Evolutionary conservation across 2,329 filamentous ascomycete genomes (phyloP), one percentile per base, ranked within the genome.

Genomic region (Coniochaeta ligniaria): DNA sequence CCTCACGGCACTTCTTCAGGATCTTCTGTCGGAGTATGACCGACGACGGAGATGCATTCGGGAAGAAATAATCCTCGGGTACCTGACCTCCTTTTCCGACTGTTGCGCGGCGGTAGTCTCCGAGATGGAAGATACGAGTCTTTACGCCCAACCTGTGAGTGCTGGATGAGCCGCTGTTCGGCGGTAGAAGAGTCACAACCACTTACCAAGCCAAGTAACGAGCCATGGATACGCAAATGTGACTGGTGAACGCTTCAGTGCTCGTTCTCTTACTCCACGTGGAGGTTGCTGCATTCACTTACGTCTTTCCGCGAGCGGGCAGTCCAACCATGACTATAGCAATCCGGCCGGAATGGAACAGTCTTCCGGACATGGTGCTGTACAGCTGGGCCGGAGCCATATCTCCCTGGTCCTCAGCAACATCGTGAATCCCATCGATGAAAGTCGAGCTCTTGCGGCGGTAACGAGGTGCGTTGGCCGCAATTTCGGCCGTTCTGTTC

Each of bases 11-110:
- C 73, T 96, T 96, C 77, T 97, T 96, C 22, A 99, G 81, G 59
- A 99, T 99, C 79, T 97, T 97, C 74, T 98, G 95, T 36, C 95
- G 87, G 57, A 99, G 79, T 66, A 98, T 86, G n/a, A 98, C 90
- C 1, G 95, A 96, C 14, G 90, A 85, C 4, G 94, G 91, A 28
- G 92, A 95, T 31, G 96, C 94, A 71, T 98, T 93, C 28, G 96
- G 89, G 72, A 94, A 96, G 78, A 99, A 99, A 75, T 99, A 99
- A 73, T 99, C 95, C 64, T 96, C 91, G 1, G 95, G 96, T 17
- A 99, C 90, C 61, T 93, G 86, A 60, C 89, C 88, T 16, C 88
- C 91, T 47, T 87, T 85, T 20, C 92, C 92, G 64, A 98, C 86
- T 17, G 94, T 96, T 35, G 92, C 93, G 72, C 95, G 86, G 66